Evolutionary conservation across 2,329 filamentous ascomycete genomes (phyloP).

Genomic region (Lecanicillium sp.): DNA sequence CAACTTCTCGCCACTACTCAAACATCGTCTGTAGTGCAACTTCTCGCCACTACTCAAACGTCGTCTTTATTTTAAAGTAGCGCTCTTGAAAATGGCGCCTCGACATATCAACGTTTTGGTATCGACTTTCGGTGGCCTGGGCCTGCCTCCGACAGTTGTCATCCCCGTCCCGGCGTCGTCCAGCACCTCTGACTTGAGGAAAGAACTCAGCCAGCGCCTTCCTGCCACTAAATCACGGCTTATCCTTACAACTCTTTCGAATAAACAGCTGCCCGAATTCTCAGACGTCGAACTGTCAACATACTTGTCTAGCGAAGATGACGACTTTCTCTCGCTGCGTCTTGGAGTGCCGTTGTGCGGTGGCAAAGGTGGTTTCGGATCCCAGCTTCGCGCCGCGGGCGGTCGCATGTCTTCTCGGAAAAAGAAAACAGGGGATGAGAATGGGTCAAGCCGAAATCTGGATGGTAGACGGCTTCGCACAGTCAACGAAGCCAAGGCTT

Average conservation of each 20-base stretch:
- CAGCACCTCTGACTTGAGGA: slow-evolving; percentile 59
- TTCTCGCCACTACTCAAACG: neutral
- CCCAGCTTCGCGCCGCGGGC: slow-evolving; percentile 90
- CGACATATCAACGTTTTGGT: slow-evolving; percentile 71
- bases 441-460: slow-evolving; percentile 86
- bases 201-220: slow-evolving; percentile 52
- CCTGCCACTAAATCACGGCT: slow-evolving; percentile 53
- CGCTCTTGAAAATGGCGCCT: slow-evolving; percentile 38
- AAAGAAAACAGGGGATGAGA: slow-evolving; percentile 77
- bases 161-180: slow-evolving; percentile 63
- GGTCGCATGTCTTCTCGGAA: slow-evolving; percentile 97
- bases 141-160: slow-evolving; percentile 73
- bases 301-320: slow-evolving; percentile 47
- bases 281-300: slow-evolving; percentile 50
- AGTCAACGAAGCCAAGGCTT: slow-evolving; percentile 87
- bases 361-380: slow-evolving; percentile 97
- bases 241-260: slow-evolving; percentile 74
- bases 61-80: neutral
- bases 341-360: slow-evolving; percentile 74
- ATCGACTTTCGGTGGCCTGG: slow-evolving; percentile 74
- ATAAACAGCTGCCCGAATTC: slow-evolving; percentile 55
- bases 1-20: neutral
- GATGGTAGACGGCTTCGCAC: slow-evolving; percentile 86
- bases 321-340: slow-evolving; percentile 74
- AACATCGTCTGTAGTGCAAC: neutral